Evolutionary conservation across 2,329 filamentous ascomycete species (phyloP).

Genomic region (Cladosporium austrohemisphaericum): DNA sequence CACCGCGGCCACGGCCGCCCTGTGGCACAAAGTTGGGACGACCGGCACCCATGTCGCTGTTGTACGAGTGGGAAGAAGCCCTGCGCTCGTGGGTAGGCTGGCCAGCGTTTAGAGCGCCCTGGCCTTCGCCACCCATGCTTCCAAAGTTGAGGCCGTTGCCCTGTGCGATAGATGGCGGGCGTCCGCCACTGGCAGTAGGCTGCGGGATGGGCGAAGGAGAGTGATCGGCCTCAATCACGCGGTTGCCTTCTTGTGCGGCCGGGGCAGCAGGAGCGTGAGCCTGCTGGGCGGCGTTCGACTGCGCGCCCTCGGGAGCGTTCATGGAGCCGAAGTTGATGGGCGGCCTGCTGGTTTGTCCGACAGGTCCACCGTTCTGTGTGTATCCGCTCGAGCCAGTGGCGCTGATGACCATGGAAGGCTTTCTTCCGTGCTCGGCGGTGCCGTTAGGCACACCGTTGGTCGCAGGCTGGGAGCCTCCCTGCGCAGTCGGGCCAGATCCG

Average conservation of each 20-base stretch:
- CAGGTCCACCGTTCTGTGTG: slow-evolving; percentile 71
- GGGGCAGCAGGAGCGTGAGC: slow-evolving; percentile 56
- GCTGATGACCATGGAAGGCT: slow-evolving; percentile 87
- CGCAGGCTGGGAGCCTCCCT: slow-evolving; percentile 38
- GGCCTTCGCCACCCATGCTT: slow-evolving; percentile 66
- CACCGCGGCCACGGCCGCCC: slow-evolving; percentile 49
- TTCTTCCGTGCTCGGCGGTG: slow-evolving; percentile 76
- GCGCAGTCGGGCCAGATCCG: slow-evolving; percentile 57
- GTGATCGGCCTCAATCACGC: slow-evolving; percentile 76
- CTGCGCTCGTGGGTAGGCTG: slow-evolving; percentile 72
- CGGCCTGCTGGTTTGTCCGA: slow-evolving; percentile 51
- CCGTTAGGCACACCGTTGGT: slow-evolving; percentile 56
- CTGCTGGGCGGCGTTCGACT: slow-evolving; percentile 65
- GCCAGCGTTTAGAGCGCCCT: slow-evolving; percentile 12
- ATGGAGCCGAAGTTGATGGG: slow-evolving; percentile 79
- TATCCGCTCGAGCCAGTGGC: slow-evolving; percentile 73
- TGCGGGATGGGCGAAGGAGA: slow-evolving; percentile 93
- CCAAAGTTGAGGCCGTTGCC: slow-evolving; percentile 75
- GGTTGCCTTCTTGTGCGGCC: slow-evolving; percentile 58
- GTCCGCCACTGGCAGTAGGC: slow-evolving; percentile 75
- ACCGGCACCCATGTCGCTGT: slow-evolving; percentile 62
- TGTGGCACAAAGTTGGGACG: slow-evolving; percentile 29
- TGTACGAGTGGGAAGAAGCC: slow-evolving; percentile 79
- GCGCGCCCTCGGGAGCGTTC: slow-evolving; percentile 56
- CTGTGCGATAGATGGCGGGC: slow-evolving; percentile 72